Conservation (phyloP, 2,329 filamentous ascomycete genomes). For the Epichloe sp. region DNA sequence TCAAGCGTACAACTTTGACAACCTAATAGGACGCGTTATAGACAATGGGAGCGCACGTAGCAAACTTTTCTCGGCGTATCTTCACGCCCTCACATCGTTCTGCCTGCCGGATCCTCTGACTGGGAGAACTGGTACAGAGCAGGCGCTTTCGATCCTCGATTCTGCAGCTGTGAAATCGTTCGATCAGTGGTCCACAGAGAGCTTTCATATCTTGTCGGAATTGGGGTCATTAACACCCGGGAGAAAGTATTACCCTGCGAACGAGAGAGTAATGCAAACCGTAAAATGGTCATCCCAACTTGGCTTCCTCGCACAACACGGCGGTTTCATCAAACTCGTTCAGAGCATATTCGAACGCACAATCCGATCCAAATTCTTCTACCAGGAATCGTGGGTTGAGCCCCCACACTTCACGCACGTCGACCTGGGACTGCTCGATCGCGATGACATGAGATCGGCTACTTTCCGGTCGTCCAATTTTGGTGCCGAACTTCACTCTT, state of each 20-base stretch:
- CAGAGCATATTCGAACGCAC: neutral
- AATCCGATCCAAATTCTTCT: neutral
- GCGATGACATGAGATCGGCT: conserved; percentile 8
- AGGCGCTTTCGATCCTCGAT: conserved; percentile 33
- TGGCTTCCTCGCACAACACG: conserved; percentile 31
- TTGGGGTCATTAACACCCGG: conserved; percentile 3
- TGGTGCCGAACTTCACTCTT: conserved; percentile 11
- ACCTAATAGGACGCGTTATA: conserved; percentile 32
- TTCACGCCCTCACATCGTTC: conserved; percentile 42
- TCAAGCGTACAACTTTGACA: conserved; percentile 36
- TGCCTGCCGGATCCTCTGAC: conserved; percentile 37
- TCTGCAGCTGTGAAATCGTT: conserved; percentile 36
- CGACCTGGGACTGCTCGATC: conserved; percentile 3
- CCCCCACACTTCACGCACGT: neutral
- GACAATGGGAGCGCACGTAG: conserved; percentile 38
- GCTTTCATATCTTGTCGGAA: neutral
- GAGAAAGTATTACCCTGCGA: conserved; percentile 28
- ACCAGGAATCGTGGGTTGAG: neutral
- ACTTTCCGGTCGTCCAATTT: conserved; percentile 7
- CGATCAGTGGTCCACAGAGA: neutral
- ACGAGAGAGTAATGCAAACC: conserved; percentile 30
- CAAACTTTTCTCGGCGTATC: conserved; percentile 35
- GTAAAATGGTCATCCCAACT: conserved; percentile 29
- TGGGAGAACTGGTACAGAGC: conserved; percentile 37
- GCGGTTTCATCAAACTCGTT: conserved; percentile 19